Evolutionary conservation across 2,329 filamentous ascomycete genomes (phyloP).

Genomic region (Colletotrichum gigasporum): DNA sequence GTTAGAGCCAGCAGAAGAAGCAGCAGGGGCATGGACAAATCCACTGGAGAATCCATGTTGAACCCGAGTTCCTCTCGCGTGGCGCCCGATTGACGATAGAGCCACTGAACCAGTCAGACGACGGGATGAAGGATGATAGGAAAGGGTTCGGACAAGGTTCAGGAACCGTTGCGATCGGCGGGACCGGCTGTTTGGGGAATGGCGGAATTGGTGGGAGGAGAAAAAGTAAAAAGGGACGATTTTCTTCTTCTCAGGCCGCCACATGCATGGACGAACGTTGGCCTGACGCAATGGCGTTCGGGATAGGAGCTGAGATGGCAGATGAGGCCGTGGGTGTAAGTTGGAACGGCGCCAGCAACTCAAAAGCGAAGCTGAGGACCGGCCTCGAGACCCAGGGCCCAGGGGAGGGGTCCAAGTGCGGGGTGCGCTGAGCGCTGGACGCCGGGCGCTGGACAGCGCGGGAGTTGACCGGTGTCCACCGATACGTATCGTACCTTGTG

Average conservation of each 20-base stretch:
- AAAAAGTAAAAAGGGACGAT: not conserved
- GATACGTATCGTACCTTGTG: not conserved
- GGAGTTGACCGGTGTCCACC: too few relatives aligned
- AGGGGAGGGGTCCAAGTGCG: not conserved
- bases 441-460: too few relatives aligned
- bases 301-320: not conserved
- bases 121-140: not conserved
- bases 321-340: not conserved
- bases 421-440: too few relatives aligned
- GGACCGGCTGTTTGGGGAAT: conserved; percentile 3
- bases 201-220: not conserved
- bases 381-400: not conserved
- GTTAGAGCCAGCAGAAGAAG: not conserved
- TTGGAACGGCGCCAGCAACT: not conserved
- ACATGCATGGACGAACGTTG: conserved; percentile 1
- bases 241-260: not conserved
- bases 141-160: conserved; percentile 26
- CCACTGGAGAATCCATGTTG: conserved; percentile 22
- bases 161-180: conserved; percentile 25
- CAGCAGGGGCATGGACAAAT: not conserved
- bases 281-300: conserved; percentile 21
- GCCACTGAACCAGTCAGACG: conserved; percentile 9
- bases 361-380: not conserved
- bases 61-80: conserved; percentile 1
- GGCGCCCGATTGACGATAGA: conserved; percentile 2